These are phyloP conservation scores for Arthrinium puccinioides DNA, from an alignment of 2,329 filamentous ascomycete species.

Conservation along the genomic window DNA sequence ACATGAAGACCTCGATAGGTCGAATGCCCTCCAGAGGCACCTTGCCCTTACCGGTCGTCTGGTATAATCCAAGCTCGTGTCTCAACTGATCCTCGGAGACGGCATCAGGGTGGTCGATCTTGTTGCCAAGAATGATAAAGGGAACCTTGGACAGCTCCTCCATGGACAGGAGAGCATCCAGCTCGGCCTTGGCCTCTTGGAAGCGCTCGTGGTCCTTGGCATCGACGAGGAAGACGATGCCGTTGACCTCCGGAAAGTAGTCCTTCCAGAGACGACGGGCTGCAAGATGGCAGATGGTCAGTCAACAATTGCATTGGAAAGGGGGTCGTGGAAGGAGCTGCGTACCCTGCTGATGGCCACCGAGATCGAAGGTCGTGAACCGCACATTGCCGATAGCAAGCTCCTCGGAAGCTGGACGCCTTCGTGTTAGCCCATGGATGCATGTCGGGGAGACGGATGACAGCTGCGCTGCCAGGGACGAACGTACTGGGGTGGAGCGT, in stretches of 20 bases:
- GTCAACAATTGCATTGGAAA: neutral
- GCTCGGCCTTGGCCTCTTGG: constrained; percentile 89
- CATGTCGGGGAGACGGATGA: constrained; percentile 12
- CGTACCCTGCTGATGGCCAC: constrained; percentile 84
- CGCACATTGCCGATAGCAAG: constrained; percentile 87
- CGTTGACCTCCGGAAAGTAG: constrained; percentile 93
- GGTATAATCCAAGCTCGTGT: constrained; percentile 86
- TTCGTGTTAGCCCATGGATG: constrained; percentile 16
- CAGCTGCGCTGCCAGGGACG: constrained; percentile 14
- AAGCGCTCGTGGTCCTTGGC: constrained; percentile 96
- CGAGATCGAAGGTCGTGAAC: constrained; percentile 91
- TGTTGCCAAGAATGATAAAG: constrained; percentile 95
- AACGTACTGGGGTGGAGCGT: constrained; percentile 87
- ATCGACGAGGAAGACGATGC: constrained; percentile 96
- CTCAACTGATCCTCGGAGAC: constrained; percentile 93
- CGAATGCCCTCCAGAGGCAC: constrained; percentile 85
- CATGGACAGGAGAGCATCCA: constrained; percentile 92
- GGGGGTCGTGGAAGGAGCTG: constrained; percentile 4
- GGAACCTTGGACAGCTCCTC: constrained; percentile 94
- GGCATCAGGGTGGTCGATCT: constrained; percentile 97
- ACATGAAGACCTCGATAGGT: constrained; percentile 98
- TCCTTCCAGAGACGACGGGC: constrained; percentile 93
- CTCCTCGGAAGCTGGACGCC: constrained; percentile 69
- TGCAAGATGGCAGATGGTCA: no score
- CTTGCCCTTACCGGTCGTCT: constrained; percentile 95